A percentile compares a stretch with the other conserved stretches of the same genome.
These are phyloP conservation scores for Penicillium nordicum DNA, from an alignment of 2,329 filamentous ascomycete genomes.

Conservation along the genomic window DNA sequence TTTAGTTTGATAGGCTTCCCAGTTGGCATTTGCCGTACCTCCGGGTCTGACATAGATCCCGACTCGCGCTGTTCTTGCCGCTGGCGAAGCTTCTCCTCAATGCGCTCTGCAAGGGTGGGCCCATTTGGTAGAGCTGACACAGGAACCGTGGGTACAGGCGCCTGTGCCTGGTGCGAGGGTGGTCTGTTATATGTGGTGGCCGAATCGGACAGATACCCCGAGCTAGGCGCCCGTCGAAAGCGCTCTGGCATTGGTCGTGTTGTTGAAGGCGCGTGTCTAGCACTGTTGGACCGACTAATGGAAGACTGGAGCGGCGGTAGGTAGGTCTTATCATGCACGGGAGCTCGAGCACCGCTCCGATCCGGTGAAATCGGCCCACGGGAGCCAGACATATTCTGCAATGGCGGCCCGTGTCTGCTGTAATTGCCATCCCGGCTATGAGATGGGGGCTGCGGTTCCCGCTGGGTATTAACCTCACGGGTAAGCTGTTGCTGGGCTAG, in stretches of 20 bases:
- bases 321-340: constrained; percentile 2
- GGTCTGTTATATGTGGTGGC: constrained; percentile 8
- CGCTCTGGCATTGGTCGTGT: constrained; percentile 5
- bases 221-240: constrained; percentile 11
- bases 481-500: constrained; percentile 4
- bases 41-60: constrained; percentile 14
- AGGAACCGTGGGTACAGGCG: constrained; percentile 2
- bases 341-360: constrained; percentile 10
- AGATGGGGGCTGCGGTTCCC: constrained; percentile 8
- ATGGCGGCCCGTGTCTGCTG: neutral
- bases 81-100: constrained; percentile 35
- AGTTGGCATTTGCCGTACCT: constrained; percentile 1
- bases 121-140: constrained; percentile 6
- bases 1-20: constrained; percentile 3
- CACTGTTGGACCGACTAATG: constrained; percentile 21
- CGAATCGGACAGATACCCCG: constrained; percentile 26
- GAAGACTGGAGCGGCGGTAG: neutral
- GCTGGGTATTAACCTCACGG: neutral
- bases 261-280: constrained; percentile 11
- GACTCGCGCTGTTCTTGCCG: constrained; percentile 28
- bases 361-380: constrained; percentile 1
- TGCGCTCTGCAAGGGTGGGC: constrained; percentile 29
- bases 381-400: constrained; percentile 8
- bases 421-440: neutral
- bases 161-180: neutral